A percentile compares a stretch with the other conserved stretches of the same genome.
phyloP scores from a whole-genome alignment of 106 monocot genomes.

The Allium sativum region DNA sequence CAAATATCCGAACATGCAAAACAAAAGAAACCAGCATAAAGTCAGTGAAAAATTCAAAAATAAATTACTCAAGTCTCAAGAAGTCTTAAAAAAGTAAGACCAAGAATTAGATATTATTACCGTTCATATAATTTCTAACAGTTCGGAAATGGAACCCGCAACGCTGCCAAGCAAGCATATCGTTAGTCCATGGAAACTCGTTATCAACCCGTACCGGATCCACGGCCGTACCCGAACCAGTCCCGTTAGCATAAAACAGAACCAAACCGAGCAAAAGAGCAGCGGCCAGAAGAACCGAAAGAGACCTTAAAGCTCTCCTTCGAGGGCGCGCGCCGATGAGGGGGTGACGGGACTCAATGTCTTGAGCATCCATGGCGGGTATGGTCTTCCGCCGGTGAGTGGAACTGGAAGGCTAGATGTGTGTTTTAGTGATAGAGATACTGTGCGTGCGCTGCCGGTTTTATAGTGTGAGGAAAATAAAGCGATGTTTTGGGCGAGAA shows the following conservation, averaged over 20 bases:
- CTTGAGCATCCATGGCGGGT: conserved; percentile 1
- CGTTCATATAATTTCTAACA: conserved; percentile 57
- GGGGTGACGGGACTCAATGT: conserved; percentile 3
- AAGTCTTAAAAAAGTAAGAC: not conserved
- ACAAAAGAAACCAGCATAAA: not conserved
- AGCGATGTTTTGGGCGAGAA: no score
- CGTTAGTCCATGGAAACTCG: conserved; percentile 38
- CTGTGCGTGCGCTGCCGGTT: no score
- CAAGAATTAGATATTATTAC: conserved; percentile 2
- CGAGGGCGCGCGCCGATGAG: not conserved
- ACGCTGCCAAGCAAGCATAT: conserved; percentile 55
- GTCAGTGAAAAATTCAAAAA: not conserved
- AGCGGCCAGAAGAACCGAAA: not conserved
- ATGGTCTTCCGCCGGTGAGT: not conserved
- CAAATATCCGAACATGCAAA: not conserved
- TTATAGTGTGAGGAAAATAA: no score
- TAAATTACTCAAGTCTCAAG: not conserved
- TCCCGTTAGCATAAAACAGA: not conserved
- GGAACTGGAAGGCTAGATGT: no score
- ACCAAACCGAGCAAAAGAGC: not conserved
- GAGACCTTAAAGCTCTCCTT: not conserved
- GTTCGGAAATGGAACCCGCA: conserved; percentile 63
- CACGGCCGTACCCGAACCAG: not conserved
- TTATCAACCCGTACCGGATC: not conserved
- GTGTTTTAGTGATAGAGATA: no score